phyloP scores from a whole-genome alignment of 2,329 filamentous ascomycete species.

The Paracorniculantispora psalliotae region DNA sequence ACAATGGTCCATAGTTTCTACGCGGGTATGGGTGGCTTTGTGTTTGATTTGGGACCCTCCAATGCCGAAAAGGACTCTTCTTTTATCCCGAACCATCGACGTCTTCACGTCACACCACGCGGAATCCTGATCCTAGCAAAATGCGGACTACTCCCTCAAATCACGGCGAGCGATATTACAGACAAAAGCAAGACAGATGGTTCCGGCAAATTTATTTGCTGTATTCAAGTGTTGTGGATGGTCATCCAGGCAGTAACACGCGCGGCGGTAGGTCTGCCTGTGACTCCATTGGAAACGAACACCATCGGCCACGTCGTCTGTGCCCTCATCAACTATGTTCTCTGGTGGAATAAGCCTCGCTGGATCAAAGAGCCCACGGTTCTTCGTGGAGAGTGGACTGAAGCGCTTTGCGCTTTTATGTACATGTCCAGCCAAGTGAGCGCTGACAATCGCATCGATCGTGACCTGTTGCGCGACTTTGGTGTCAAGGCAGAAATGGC shows the following conservation, averaged over 20 bases:
- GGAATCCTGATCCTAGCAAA: constrained; percentile 7
- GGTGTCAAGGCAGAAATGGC: constrained; percentile 12
- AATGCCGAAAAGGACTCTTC: background rate
- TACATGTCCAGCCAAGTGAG: constrained; percentile 14
- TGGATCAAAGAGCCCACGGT: constrained; percentile 14
- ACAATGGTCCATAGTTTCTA: constrained; percentile 27
- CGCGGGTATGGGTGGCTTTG: constrained; percentile 27
- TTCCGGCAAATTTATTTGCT: constrained; percentile 29
- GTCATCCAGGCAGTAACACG: constrained; percentile 29
- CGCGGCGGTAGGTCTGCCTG: constrained; percentile 24
- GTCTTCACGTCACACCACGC: background rate
- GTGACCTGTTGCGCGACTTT: constrained; percentile 13
- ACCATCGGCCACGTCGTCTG: constrained; percentile 30
- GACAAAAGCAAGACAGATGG: constrained; percentile 32
- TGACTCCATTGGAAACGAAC: constrained; percentile 32
- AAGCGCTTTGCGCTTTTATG: constrained; percentile 12
- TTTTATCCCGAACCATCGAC: constrained; percentile 6
- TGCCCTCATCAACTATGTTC: constrained; percentile 27
- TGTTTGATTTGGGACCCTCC: constrained; percentile 16
- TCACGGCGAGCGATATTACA: constrained; percentile 20
- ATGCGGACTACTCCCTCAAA: constrained; percentile 6
- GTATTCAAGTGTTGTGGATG: constrained; percentile 34
- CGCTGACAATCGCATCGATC: constrained; percentile 4
- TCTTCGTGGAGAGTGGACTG: constrained; percentile 10
- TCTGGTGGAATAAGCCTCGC: constrained; percentile 21